Evolutionary conservation across 140 eudicot genomes (phyloP).

Genomic region (Senecio squalidus): DNA sequence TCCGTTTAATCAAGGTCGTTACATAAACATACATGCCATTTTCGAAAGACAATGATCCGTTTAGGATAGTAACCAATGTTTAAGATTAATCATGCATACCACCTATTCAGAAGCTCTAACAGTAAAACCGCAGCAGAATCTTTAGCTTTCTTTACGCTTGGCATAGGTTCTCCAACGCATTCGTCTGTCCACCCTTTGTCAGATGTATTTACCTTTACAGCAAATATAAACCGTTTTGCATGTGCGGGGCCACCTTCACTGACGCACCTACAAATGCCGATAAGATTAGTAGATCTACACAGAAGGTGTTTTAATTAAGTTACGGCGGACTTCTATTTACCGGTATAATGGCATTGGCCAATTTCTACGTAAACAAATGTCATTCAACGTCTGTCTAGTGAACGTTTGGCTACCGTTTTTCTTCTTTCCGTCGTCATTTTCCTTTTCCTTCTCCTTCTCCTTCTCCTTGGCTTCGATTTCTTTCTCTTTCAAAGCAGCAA

Average conservation of each 20-base stretch:
- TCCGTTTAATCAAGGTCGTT: no score
- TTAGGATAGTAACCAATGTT: no score
- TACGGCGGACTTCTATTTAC: constrained; percentile 30
- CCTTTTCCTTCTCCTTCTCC: constrained; percentile 45
- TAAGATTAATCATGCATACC: constrained; percentile 41
- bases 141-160: constrained; percentile 98
- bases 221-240: constrained; percentile 84
- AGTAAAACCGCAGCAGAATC: constrained; percentile 96
- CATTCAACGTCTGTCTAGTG: constrained; percentile 94
- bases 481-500: constrained; percentile 66
- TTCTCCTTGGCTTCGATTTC: constrained; percentile 40
- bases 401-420: constrained; percentile 72
- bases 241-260: constrained; percentile 98
- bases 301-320: neutral
- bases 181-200: constrained; percentile 97
- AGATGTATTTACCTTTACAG: constrained; percentile 84
- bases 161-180: constrained; percentile 98
- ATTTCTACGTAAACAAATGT: constrained; percentile 92
- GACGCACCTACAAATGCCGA: constrained; percentile 54
- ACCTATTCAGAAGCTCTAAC: constrained; percentile 73
- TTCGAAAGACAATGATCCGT: no score
- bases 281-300: neutral
- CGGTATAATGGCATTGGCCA: constrained; percentile 99
- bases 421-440: constrained; percentile 52
- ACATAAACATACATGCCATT: no score